Evolutionary conservation across 139 green algal species (phyloP).

Genomic region (Pseudopediastrum boryanum): DNA sequence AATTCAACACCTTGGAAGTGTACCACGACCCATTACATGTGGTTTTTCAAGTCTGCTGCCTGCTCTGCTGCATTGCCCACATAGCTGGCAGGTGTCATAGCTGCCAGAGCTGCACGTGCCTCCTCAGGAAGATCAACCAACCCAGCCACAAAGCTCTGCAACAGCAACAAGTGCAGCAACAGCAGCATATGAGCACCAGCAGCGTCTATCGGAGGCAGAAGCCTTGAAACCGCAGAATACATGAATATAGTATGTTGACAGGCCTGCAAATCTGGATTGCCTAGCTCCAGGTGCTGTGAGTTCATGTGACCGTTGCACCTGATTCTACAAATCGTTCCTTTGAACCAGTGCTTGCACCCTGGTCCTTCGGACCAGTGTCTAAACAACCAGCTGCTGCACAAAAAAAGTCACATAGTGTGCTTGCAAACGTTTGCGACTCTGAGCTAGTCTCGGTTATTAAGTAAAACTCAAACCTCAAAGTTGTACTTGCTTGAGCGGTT

Average conservation of each 20-base stretch:
- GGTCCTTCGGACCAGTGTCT: too few species aligned
- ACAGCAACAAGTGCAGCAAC: not conserved
- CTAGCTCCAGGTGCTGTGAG: not conserved
- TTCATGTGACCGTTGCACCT: not conserved
- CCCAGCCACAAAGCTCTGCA: slow-evolving; percentile 75
- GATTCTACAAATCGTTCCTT: not conserved
- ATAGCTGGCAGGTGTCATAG: slow-evolving; percentile 88
- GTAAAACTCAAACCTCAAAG: too few species aligned
- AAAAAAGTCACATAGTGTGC: too few species aligned
- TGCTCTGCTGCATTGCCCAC: slow-evolving; percentile 92
- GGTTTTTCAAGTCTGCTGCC: too few species aligned
- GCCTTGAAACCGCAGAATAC: not conserved
- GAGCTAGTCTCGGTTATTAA: too few species aligned
- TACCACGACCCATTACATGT: too few species aligned
- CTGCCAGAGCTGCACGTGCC: slow-evolving; percentile 66
- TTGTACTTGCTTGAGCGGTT: too few species aligned
- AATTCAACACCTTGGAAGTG: too few species aligned
- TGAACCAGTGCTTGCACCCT: not conserved
- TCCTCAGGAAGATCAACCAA: slow-evolving; percentile 71
- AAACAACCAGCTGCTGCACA: too few species aligned
- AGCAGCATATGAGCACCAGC: too few species aligned
- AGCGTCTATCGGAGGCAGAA: not conserved
- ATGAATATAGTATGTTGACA: not conserved
- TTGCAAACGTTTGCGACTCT: too few species aligned
- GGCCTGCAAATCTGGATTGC: not conserved